Evolutionary conservation across 2,329 filamentous ascomycete species (phyloP), one percentile per base, ranked within the genome.

Genomic region (Trichoderma harzianum): DNA sequence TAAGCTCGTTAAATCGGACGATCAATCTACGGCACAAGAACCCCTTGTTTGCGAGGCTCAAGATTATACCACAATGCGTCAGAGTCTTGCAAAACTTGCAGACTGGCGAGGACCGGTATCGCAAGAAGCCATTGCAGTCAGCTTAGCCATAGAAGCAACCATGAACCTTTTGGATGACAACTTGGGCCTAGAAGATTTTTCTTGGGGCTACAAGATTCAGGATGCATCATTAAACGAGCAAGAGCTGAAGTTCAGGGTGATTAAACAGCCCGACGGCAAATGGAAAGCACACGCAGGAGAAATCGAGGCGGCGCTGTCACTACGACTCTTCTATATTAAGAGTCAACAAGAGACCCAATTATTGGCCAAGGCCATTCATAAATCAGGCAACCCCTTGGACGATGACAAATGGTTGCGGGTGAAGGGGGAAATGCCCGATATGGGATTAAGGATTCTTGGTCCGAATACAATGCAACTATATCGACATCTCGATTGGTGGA

Each of bases 291-390:
- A 63, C 55, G 36, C 71, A 7, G 74, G 73, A 8, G 75, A 77
- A 53, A 72, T 80, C 18, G 77, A 79, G 16, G 77, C 79, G 3
- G 77, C 73, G 0, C 64, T 80, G 26, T 80, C 79, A 3, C 69
- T 80, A 11, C 78, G 78, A 76, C 51, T 78, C 5, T 64, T 64
- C 16, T 32, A 32, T 2, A 6, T 14, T 10, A 64, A 28, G 12
- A 5, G 7, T 24, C 12, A 43, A 18, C 10, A 43, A 8, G 14
- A 63, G 16, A n/a, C 10, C 1, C 36, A 28, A 7, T 18, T 10
- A 47, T 18, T 39, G 6, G 8, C 36, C 24, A 24, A 12, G 30
- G 7, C 36, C 21, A 7, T 12, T n/a, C 5, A 43, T 2, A 61
- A 28, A n/a, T 36, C 58, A 1, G 18, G 32, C 32, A 28, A 39